Evolutionary conservation across 2,329 filamentous ascomycete species (phyloP), one percentile per base, ranked within the genome.

Genomic region (Boeremia lycopersici): DNA sequence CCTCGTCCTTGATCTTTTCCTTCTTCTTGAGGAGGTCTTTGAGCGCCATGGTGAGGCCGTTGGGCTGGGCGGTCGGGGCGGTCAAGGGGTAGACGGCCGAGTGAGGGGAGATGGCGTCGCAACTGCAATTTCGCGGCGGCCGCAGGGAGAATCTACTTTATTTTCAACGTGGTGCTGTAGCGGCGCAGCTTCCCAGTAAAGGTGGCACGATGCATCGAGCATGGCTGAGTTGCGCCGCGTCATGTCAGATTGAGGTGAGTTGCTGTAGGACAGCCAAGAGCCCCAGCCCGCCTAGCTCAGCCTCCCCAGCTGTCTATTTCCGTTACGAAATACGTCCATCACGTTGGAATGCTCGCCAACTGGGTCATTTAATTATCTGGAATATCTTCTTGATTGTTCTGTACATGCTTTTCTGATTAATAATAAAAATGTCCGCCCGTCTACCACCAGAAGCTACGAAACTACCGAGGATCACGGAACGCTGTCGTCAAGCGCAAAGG

Each of bases 21-120:
- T 85, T 86, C 77, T 86, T 88, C 72, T 83, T 86, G 53, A 89
- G 76, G 26, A 88, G 72, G 63, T 86, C 81, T 69, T 80, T 82
- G 57, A 88, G 75, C 57, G 84, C 78, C 83, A 87, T 88, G 61
- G 70, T 57, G 51, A n/a, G 46, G 45, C 41, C 52, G 53, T 53
- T 15, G 53, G 38, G 48, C 48, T 46, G 56, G 52, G 61, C 52
- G 53, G 54, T 54, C 34, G 39, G 44, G 43, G 53, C 48, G 44
- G 47, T 49, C 34, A 48, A 50, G 46, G 64, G 59, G 57, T 59
- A 43, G 39, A 53, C 50, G 51, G 58, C 50, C 23, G 38, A 51
- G 36, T 33, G 52, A 58, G 48, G 40, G 38, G 49, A 31, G 30
- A 35, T 48, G 56, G 49, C 42, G 45, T 46, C 39, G 50, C 33